A percentile compares a stretch with the other conserved stretches of the same genome.
Conservation (phyloP, 257 asterid species). For the Coffea eugenioides region DNA sequence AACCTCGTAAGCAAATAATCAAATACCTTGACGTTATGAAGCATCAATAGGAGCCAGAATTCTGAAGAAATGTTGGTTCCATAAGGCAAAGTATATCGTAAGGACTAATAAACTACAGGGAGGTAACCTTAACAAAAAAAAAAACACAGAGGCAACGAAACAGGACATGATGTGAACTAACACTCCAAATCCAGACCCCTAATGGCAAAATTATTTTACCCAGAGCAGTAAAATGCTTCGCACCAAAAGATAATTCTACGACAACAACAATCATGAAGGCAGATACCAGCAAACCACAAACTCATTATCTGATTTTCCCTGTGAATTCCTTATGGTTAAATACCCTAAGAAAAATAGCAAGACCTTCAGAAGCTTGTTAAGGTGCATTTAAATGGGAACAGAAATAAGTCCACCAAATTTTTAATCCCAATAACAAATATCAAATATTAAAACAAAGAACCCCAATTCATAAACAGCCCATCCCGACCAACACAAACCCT, state of each 20-base stretch:
- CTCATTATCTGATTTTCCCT: neutral
- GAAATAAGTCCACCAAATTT: neutral
- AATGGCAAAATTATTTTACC: neutral
- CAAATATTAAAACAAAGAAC: neutral
- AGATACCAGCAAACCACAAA: neutral
- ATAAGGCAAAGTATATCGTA: neutral
- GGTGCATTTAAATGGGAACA: neutral
- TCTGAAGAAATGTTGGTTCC: neutral
- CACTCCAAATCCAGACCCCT: neutral
- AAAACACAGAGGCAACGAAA: neutral
- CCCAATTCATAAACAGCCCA: neutral
- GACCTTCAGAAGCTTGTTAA: neutral
- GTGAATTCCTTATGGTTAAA: neutral
- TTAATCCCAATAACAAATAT: neutral
- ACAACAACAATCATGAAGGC: neutral
- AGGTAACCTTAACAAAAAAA: neutral
- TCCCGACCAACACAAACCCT: conserved; percentile 14
- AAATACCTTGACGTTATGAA: neutral
- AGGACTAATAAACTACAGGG: neutral
- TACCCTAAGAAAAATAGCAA: neutral
- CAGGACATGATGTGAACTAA: neutral
- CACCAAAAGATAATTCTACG: neutral
- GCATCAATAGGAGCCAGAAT: neutral
- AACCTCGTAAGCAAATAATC: neutral
- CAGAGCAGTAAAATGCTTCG: neutral